These are phyloP conservation scores for Chenopodium suecicum DNA, from an alignment of 148 eudicot genomes.

Conservation along the genomic window DNA sequence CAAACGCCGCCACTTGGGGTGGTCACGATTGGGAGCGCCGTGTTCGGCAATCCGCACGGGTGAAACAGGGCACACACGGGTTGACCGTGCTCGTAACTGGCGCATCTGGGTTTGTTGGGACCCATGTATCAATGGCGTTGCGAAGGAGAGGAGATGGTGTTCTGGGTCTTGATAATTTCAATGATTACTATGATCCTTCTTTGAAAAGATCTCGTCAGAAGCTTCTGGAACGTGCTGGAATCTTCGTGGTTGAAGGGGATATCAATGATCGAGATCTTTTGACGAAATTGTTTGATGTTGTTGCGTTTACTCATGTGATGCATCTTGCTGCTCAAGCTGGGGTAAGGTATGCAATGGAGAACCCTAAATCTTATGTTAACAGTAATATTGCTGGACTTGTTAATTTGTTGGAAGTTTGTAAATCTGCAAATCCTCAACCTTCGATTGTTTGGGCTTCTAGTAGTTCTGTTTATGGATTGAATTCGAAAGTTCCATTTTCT, in stretches of 20 bases:
- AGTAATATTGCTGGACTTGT: constrained; percentile 72
- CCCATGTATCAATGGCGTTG: constrained; percentile 56
- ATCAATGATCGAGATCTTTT: constrained; percentile 51
- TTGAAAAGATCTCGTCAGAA: constrained; percentile 49
- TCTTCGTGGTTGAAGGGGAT: constrained; percentile 56
- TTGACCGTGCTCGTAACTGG: constrained; percentile 59
- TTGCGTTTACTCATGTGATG: constrained; percentile 57
- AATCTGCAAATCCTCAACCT: constrained; percentile 62
- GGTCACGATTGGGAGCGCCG: constrained; percentile 53
- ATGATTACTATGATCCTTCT: constrained; percentile 47
- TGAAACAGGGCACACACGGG: constrained; percentile 23
- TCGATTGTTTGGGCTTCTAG: constrained; percentile 72
- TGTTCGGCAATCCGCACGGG: constrained; percentile 49
- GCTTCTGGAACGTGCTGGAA: constrained; percentile 52
- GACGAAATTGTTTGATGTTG: constrained; percentile 49
- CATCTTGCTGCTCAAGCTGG: constrained; percentile 86
- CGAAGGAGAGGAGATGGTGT: constrained; percentile 63
- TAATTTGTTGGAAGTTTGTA: constrained; percentile 55
- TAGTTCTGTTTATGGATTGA: constrained; percentile 74
- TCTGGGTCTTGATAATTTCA: constrained; percentile 65
- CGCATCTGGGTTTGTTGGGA: constrained; percentile 68
- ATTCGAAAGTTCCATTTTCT: constrained; percentile 65
- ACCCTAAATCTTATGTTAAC: constrained; percentile 56
- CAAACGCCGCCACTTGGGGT: constrained; percentile 29
- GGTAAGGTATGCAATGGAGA: constrained; percentile 69